These are phyloP conservation scores for Triangularia verruculosa DNA, from an alignment of 2,329 filamentous ascomycete genomes.

Conservation along the genomic window DNA sequence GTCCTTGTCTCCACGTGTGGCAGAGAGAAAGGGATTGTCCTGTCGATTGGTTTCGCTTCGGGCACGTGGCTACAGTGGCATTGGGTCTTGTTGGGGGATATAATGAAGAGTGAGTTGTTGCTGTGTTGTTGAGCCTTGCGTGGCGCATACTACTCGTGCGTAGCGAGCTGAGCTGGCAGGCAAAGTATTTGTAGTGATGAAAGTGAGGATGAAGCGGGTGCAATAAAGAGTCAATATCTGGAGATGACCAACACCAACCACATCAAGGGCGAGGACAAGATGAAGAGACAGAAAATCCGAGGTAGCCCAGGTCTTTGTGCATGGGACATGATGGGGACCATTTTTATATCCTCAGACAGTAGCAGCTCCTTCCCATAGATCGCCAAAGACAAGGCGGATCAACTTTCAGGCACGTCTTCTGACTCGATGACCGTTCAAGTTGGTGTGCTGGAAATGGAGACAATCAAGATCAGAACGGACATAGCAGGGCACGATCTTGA, in stretches of 20 bases:
- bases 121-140: neutral
- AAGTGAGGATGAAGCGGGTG: neutral
- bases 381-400: neutral
- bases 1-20: neutral
- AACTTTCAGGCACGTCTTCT: conserved; percentile 23
- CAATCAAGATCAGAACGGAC: neutral
- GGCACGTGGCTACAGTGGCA: neutral
- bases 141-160: neutral
- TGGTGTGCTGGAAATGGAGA: conserved; percentile 28
- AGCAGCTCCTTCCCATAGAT: neutral
- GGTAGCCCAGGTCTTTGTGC: neutral
- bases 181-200: neutral
- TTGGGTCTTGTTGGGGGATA: neutral
- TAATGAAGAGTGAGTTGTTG: neutral
- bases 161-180: neutral
- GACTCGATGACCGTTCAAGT: conserved; percentile 26
- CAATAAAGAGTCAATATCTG: neutral
- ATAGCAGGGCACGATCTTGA: neutral
- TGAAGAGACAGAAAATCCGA: neutral
- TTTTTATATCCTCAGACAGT: neutral
- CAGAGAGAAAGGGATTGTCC: neutral
- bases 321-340: neutral
- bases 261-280: neutral
- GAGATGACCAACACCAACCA: neutral
- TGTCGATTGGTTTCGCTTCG: neutral